A percentile compares a stretch with the other conserved stretches of the same genome.
Conservation (phyloP, 1,139 yeast species). For the Wickerhamomyces sp. region DNA sequence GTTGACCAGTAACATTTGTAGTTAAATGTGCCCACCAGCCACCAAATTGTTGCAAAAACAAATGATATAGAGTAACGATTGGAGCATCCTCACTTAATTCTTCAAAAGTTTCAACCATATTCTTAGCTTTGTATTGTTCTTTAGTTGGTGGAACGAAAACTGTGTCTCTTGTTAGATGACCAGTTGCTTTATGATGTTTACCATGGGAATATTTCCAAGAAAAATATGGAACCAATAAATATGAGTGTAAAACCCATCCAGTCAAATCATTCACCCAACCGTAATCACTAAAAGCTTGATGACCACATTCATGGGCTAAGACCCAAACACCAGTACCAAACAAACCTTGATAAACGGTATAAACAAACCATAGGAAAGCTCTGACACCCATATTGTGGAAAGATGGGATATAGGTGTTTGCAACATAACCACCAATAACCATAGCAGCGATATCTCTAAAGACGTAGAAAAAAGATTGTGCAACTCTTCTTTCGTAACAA, state of each 20-base stretch:
- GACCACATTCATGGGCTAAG: constrained; percentile 65
- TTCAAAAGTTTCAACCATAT: constrained; percentile 30
- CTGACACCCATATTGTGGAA: constrained; percentile 34
- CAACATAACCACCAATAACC: constrained; percentile 36
- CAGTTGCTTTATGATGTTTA: constrained; percentile 63
- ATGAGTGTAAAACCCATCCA: constrained; percentile 59
- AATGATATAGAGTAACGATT: constrained; percentile 37
- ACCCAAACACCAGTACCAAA: constrained; percentile 57
- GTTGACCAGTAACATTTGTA: constrained; percentile 53
- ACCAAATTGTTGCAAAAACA: constrained; percentile 49
- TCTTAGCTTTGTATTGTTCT: constrained; percentile 35
- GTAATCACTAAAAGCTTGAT: constrained; percentile 56
- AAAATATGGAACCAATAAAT: constrained; percentile 53
- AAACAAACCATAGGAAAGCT: constrained; percentile 40
- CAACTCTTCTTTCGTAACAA: constrained; percentile 52
- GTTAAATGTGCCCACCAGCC: constrained; percentile 48
- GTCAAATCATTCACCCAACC: constrained; percentile 50
- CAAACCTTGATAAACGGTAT: constrained; percentile 37
- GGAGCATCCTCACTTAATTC: constrained; percentile 55
- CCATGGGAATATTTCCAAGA: constrained; percentile 60
- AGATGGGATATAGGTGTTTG: constrained; percentile 42
- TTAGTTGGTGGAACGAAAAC: constrained; percentile 55
- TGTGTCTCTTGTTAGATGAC: constrained; percentile 56
- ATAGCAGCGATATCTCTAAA: constrained; percentile 48
- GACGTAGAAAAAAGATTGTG: constrained; percentile 49